These are phyloP conservation scores for Ballota nigra DNA, from an alignment of 257 asterid species.

Conservation along the genomic window DNA sequence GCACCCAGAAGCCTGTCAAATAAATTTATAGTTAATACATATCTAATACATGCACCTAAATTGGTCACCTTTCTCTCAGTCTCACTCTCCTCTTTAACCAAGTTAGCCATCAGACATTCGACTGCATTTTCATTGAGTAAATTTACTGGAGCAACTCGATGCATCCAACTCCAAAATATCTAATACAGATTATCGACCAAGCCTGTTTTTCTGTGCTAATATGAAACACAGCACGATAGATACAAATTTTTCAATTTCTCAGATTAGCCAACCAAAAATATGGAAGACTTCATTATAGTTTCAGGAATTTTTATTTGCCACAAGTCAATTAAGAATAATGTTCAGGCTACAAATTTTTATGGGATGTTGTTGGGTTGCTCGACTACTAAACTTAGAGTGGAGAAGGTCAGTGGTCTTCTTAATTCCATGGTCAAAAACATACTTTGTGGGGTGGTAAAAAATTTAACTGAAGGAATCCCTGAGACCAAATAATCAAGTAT, in stretches of 20 bases:
- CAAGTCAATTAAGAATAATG: constrained; percentile 3
- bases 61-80: background rate
- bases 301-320: background rate
- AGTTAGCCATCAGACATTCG: background rate
- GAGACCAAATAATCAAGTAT: background rate
- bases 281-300: background rate
- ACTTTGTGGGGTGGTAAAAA: background rate
- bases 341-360: constrained; percentile 5
- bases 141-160: background rate
- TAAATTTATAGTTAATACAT: constrained; percentile 20
- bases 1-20: constrained; percentile 86
- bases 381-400: background rate
- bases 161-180: background rate
- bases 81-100: background rate
- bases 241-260: background rate
- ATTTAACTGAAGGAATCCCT: background rate
- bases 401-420: background rate
- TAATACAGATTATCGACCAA: background rate
- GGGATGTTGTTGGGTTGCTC: background rate
- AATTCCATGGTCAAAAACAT: background rate
- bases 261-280: background rate
- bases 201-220: background rate
- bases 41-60: too few relatives aligned
- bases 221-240: background rate
- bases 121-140: background rate